A percentile compares a stretch with the other conserved stretches of the same genome.
Evolutionary conservation across 2,329 filamentous ascomycete species (phyloP).

Genomic region (Colletotrichum phormii): DNA sequence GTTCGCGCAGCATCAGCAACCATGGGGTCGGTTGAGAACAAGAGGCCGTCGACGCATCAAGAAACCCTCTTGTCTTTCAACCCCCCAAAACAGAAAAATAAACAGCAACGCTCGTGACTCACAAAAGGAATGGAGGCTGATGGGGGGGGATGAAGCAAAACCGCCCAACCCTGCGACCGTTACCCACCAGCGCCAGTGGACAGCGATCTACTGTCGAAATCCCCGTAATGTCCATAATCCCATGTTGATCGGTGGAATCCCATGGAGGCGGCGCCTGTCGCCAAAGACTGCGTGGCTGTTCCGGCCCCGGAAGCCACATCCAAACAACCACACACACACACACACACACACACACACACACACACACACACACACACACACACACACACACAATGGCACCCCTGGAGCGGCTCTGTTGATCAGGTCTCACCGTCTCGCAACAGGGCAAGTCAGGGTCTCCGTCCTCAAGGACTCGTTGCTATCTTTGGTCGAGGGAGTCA

Average conservation of each 20-base stretch:
- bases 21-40: neutral
- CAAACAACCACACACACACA: constrained; percentile 5
- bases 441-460: constrained; percentile 20
- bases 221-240: constrained; percentile 10
- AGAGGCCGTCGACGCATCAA: neutral
- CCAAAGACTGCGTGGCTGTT: constrained; percentile 18
- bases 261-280: constrained; percentile 4
- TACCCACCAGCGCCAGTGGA: neutral
- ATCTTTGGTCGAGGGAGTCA: constrained; percentile 7
- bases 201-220: constrained; percentile 25
- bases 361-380: too few species aligned
- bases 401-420: constrained; percentile 34
- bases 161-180: neutral
- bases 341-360: too few species aligned
- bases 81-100: neutral
- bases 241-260: constrained; percentile 28
- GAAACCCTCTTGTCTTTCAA: neutral
- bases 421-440: constrained; percentile 33
- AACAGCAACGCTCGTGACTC: constrained; percentile 29
- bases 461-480: constrained; percentile 19
- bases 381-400: constrained; percentile 8
- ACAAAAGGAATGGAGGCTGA: constrained; percentile 15
- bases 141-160: constrained; percentile 6
- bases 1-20: neutral
- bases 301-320: constrained; percentile 18